Evolutionary conservation across 352 stramenopile species (phyloP).

Genomic region (Globisporangium cystogenes): DNA sequence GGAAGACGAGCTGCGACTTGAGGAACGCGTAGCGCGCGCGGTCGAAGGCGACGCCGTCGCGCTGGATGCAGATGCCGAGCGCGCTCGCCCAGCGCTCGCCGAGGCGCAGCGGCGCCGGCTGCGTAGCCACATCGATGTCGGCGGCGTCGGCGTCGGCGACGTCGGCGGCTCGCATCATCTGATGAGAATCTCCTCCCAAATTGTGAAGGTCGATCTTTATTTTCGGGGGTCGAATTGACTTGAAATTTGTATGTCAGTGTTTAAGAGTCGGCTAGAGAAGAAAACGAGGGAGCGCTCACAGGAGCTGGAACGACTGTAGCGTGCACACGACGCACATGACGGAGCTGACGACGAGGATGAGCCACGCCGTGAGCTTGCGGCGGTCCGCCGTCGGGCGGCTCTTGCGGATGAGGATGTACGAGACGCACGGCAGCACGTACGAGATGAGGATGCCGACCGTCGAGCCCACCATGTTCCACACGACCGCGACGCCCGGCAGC

Average conservation of each 20-base stretch:
- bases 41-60: slow-evolving; percentile 12
- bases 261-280: not conserved
- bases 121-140: too few species aligned
- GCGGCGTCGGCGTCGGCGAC: not conserved
- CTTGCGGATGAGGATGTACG: slow-evolving; percentile 80
- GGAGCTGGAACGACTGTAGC: slow-evolving; percentile 45
- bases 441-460: slow-evolving; percentile 84
- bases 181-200: not conserved
- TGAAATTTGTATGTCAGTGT: not conserved
- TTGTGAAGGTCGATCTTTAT: not conserved
- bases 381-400: slow-evolving; percentile 59
- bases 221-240: not conserved
- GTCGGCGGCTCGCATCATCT: not conserved
- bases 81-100: slow-evolving; percentile 27
- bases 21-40: slow-evolving; percentile 46
- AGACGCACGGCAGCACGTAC: slow-evolving; percentile 85
- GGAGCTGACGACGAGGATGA: slow-evolving; percentile 69
- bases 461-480: slow-evolving; percentile 89
- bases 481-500: slow-evolving; percentile 69
- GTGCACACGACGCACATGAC: slow-evolving; percentile 71
- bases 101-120: not conserved
- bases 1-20: slow-evolving; percentile 60
- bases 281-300: slow-evolving; percentile 2
- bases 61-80: slow-evolving; percentile 20
- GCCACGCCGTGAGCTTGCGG: slow-evolving; percentile 69